Percentiles rank a stretch among this genome's conserved stretches.
Evolutionary conservation across 306 rosid genomes (phyloP).

Genomic region (Acacia acuminata): DNA sequence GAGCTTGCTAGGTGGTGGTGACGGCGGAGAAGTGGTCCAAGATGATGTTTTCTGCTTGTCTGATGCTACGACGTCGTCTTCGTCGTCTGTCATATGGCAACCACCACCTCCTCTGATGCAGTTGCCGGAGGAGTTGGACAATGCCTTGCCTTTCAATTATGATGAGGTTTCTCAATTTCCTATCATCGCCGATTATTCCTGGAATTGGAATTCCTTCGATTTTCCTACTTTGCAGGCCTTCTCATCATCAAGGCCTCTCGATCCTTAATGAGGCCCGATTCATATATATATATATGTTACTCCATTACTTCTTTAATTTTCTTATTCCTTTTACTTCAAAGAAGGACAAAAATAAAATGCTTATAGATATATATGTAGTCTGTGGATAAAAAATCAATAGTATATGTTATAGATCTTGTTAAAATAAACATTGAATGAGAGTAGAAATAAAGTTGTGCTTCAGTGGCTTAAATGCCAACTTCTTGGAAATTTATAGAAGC

Average conservation of each 20-base stretch:
- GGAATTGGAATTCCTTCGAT: slow-evolving; percentile 73
- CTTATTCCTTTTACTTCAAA: slow-evolving; percentile 32
- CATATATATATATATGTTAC: background rate
- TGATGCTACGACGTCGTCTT: slow-evolving; percentile 35
- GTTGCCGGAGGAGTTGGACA: slow-evolving; percentile 47
- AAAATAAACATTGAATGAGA: background rate
- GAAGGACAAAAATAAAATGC: background rate
- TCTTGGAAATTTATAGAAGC: background rate
- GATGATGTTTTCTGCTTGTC: slow-evolving; percentile 34
- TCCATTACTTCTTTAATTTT: background rate
- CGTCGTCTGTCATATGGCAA: slow-evolving; percentile 38
- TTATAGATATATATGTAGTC: background rate
- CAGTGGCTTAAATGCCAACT: background rate
- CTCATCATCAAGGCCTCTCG: slow-evolving; percentile 45
- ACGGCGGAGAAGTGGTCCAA: slow-evolving; percentile 28
- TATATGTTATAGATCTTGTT: slow-evolving; percentile 24
- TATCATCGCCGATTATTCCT: slow-evolving; percentile 32
- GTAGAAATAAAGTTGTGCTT: slow-evolving; percentile 35
- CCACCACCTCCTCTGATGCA: slow-evolving; percentile 25
- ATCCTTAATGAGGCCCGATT: background rate
- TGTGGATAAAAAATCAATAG: background rate
- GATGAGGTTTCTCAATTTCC: slow-evolving; percentile 27
- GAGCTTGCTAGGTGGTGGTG: slow-evolving; percentile 32
- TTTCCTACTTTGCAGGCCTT: slow-evolving; percentile 49
- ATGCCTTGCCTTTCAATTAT: slow-evolving; percentile 32